A percentile compares a stretch with the other conserved stretches of the same genome.
Evolutionary conservation across 306 rosid species (phyloP).

Genomic region (Lathyrus oleraceus): DNA sequence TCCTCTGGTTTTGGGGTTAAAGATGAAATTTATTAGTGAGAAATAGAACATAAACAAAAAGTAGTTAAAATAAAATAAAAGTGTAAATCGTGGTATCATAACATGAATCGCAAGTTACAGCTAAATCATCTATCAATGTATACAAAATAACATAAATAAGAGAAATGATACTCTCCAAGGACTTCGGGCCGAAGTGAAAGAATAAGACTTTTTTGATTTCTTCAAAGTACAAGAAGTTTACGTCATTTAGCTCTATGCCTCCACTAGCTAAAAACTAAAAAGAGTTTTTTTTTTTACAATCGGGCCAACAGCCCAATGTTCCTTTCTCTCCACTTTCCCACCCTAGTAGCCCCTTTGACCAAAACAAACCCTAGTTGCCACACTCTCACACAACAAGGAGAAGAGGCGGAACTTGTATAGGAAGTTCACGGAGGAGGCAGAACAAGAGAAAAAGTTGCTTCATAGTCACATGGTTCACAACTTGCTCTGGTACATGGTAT

Average conservation of each 20-base stretch:
- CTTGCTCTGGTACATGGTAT: too few relatives aligned
- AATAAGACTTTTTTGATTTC: neutral
- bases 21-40: slow-evolving; percentile 10
- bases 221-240: neutral
- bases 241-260: neutral
- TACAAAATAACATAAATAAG: neutral
- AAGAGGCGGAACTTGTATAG: neutral
- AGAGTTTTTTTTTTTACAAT: too few relatives aligned
- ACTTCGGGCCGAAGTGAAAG: neutral
- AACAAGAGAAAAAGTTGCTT: too few relatives aligned
- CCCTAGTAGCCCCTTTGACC: neutral
- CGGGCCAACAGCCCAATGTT: too few relatives aligned
- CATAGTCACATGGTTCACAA: too few relatives aligned
- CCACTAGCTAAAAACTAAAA: neutral
- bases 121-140: neutral
- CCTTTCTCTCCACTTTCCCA: too few relatives aligned
- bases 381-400: neutral
- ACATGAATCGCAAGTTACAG: neutral
- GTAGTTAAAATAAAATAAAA: neutral
- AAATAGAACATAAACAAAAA: neutral
- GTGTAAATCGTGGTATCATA: neutral
- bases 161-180: neutral
- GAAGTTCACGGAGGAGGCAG: neutral
- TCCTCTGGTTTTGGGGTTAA: slow-evolving; percentile 6
- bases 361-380: neutral